Evolutionary conservation across 176 grass and related monocot genomes (phyloP).

Genomic region (Musa troglodytarum): DNA sequence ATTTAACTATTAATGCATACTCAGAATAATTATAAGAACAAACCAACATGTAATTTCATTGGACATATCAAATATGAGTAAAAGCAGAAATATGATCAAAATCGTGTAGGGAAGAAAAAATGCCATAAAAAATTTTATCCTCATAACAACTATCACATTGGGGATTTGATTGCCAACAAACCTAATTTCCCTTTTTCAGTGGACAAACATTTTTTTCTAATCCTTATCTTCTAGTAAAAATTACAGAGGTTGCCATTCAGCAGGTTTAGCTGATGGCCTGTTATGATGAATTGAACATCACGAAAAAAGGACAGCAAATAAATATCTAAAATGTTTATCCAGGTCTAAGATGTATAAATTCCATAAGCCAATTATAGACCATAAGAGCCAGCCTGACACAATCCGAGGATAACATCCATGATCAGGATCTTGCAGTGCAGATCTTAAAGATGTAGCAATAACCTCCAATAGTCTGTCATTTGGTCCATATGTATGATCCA

Average conservation of each 20-base stretch:
- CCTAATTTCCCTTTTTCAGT: neutral
- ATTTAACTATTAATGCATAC: too few species aligned
- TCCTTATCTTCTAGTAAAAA: neutral
- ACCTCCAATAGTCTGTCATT: neutral
- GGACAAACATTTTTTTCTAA: neutral
- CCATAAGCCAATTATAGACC: too few species aligned
- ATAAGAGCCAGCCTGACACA: neutral
- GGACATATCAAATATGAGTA: too few species aligned
- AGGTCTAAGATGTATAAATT: neutral
- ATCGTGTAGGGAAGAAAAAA: too few species aligned
- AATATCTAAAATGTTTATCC: neutral
- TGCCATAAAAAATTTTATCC: too few species aligned
- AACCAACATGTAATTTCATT: too few species aligned
- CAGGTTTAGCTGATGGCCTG: neutral
- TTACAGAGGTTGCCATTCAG: neutral
- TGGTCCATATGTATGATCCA: neutral
- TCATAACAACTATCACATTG: too few species aligned
- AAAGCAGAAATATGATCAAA: too few species aligned
- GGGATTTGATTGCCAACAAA: neutral
- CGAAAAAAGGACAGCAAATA: neutral
- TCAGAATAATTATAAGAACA: too few species aligned
- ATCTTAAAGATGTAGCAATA: neutral
- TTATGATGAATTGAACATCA: neutral
- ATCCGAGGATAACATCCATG: neutral
- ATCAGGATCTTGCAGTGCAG: neutral